These are phyloP conservation scores for Rhodotorula paludigena DNA, from an alignment of 768 basidiomycete species.

Conservation along the genomic window DNA sequence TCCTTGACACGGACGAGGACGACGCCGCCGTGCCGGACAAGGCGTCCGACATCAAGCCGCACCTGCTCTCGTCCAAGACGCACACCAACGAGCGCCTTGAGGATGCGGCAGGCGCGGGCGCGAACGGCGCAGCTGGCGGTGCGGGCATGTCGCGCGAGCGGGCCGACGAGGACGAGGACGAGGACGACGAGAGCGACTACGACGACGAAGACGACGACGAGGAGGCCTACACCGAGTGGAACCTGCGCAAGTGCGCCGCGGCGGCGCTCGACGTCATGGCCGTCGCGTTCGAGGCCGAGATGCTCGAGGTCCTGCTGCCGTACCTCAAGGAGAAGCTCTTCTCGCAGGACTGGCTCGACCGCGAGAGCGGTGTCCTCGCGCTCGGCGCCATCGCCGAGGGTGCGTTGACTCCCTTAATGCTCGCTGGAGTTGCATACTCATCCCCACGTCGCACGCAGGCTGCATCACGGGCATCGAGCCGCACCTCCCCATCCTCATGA, in stretches of 20 bases:
- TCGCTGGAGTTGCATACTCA: background rate
- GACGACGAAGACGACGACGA: conserved; percentile 92
- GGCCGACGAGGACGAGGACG: conserved; percentile 71
- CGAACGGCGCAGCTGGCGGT: background rate
- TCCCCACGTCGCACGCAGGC: conserved; percentile 52
- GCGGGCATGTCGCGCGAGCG: conserved; percentile 19
- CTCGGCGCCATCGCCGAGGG: conserved; percentile 98
- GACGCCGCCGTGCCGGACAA: conserved; percentile 82
- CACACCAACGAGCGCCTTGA: conserved; percentile 71
- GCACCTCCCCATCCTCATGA: conserved; percentile 85
- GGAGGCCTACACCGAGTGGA: conserved; percentile 97
- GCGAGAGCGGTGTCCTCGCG: conserved; percentile 92
- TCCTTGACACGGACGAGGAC: conserved; percentile 86
- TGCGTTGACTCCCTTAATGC: conserved; percentile 47
- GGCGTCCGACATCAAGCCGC: conserved; percentile 91
- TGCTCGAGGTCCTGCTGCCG: conserved; percentile 79
- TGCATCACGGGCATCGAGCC: conserved; percentile 94
- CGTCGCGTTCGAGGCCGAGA: conserved; percentile 81
- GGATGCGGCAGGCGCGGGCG: conserved; percentile 48
- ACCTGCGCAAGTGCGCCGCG: conserved; percentile 93
- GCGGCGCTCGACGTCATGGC: conserved; percentile 95
- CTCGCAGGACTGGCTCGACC: conserved; percentile 84
- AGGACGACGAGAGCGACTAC: conserved; percentile 79
- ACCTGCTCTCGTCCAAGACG: conserved; percentile 70
- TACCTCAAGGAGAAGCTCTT: conserved; percentile 90